phyloP scores from a whole-genome alignment of 139 green algal species.

The Volvox africanus region DNA sequence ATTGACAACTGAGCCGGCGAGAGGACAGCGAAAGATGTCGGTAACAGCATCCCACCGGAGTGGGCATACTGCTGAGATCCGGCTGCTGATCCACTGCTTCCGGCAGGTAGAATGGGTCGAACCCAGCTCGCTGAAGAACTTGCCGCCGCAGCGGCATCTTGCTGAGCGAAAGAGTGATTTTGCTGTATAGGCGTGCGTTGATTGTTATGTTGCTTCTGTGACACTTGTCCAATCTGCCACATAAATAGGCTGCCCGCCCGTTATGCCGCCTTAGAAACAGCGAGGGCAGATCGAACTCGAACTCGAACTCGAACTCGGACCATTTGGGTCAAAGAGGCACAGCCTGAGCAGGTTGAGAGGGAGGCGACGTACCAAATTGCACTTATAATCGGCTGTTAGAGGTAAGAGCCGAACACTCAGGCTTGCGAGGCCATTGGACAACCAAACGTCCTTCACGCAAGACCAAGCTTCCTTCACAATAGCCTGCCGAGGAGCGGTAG shows the following conservation, averaged over 20 bases:
- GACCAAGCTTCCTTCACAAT: no score
- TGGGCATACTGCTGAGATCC: background rate
- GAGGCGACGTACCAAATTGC: no score
- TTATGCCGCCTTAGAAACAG: background rate
- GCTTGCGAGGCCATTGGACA: background rate
- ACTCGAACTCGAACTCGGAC: constrained; percentile 4
- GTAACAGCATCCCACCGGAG: constrained; percentile 1
- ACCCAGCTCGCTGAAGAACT: background rate
- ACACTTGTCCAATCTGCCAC: constrained; percentile 34
- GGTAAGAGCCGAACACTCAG: background rate
- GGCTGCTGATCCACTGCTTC: background rate
- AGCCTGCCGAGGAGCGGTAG: no score
- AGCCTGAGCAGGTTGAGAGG: no score
- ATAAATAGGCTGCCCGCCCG: constrained; percentile 10
- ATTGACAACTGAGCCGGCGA: background rate
- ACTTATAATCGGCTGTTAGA: no score
- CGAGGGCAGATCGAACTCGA: background rate
- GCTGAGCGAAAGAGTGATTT: background rate
- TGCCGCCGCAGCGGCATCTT: constrained; percentile 6
- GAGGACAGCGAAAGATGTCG: background rate
- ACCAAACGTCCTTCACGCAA: no score
- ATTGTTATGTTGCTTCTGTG: constrained; percentile 10
- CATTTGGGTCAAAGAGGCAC: no score
- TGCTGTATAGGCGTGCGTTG: constrained; percentile 39
- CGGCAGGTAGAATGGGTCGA: background rate